Conservation (phyloP, 768 basidiomycete genomes). For the Lyophyllum atratum region DNA sequence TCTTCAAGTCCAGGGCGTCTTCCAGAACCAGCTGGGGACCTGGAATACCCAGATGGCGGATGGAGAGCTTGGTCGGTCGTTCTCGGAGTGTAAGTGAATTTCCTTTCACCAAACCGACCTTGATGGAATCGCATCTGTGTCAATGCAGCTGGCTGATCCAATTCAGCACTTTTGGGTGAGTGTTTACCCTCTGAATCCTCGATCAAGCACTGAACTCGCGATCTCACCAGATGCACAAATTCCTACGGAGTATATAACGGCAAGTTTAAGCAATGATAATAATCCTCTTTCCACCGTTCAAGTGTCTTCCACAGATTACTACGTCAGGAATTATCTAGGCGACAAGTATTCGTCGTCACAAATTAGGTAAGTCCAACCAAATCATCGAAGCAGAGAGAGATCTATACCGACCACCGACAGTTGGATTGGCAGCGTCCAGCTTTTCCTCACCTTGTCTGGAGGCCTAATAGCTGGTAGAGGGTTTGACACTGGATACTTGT, state of each 20-base stretch:
- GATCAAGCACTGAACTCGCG: too few relatives aligned
- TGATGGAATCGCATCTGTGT: background rate
- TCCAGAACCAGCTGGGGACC: background rate
- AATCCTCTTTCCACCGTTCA: too few relatives aligned
- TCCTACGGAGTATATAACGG: conserved; percentile 39
- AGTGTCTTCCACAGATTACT: conserved; percentile 31
- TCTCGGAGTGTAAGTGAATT: conserved; percentile 38
- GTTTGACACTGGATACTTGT: conserved; percentile 31
- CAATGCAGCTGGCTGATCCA: conserved; percentile 39
- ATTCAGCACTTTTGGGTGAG: conserved; percentile 45
- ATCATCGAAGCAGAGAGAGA: too few relatives aligned
- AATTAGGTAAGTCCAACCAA: conserved; percentile 31
- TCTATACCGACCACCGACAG: too few relatives aligned
- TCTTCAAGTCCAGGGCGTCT: background rate
- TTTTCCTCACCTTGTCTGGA: conserved; percentile 22
- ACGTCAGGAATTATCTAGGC: conserved; percentile 39
- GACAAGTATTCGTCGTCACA: conserved; percentile 32
- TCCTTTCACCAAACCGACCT: background rate
- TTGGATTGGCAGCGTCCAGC: conserved; percentile 31
- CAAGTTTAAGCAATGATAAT: conserved; percentile 14
- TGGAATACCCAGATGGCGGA: conserved; percentile 40
- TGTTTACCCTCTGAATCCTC: background rate
- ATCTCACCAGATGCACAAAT: conserved; percentile 31
- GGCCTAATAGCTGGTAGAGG: conserved; percentile 24
- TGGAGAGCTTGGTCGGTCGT: conserved; percentile 43